A percentile compares a stretch with the other conserved stretches of the same genome.
Evolutionary conservation across 179 eudicot genomes (phyloP).

Genomic region (Silene coronaria): DNA sequence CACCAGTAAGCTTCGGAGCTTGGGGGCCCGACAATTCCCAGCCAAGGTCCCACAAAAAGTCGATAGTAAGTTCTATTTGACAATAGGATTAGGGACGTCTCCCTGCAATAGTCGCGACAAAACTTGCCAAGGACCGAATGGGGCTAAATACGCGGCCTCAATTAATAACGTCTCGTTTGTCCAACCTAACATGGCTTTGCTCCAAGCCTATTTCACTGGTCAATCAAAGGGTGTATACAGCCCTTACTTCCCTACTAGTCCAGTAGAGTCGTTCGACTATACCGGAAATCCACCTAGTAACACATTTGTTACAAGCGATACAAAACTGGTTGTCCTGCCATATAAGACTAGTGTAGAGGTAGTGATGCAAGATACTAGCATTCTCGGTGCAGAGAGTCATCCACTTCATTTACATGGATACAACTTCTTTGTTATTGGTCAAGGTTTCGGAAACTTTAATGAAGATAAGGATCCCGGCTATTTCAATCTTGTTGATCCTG

Average conservation of each 20-base stretch:
- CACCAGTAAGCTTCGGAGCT: conserved; percentile 27
- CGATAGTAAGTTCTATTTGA: conserved; percentile 35
- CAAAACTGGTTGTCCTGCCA: conserved; percentile 31
- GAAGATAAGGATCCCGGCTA: conserved; percentile 34
- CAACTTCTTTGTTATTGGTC: conserved; percentile 55
- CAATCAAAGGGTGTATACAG: conserved; percentile 37
- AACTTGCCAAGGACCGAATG: conserved; percentile 50
- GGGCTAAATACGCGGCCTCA: conserved; percentile 39
- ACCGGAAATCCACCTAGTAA: conserved; percentile 46
- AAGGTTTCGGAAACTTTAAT: conserved; percentile 51
- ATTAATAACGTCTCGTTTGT: conserved; percentile 49
- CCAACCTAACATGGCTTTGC: conserved; percentile 38
- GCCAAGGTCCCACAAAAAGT: conserved; percentile 25
- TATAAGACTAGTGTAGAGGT: conserved; percentile 49
- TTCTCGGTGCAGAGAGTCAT: conserved; percentile 50
- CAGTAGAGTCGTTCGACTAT: conserved; percentile 36
- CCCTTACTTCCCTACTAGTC: conserved; percentile 36
- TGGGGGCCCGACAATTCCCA: conserved; percentile 30
- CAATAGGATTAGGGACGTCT: conserved; percentile 40
- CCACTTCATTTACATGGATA: conserved; percentile 58
- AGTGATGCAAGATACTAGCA: conserved; percentile 57
- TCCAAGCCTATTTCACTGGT: conserved; percentile 41
- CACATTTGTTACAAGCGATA: conserved; percentile 37
- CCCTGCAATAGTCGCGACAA: conserved; percentile 34
- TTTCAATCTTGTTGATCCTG: conserved; percentile 51